These are phyloP conservation scores for Wilcoxina mikolae DNA, from an alignment of 495 filamentous ascomycete species.

Conservation along the genomic window DNA sequence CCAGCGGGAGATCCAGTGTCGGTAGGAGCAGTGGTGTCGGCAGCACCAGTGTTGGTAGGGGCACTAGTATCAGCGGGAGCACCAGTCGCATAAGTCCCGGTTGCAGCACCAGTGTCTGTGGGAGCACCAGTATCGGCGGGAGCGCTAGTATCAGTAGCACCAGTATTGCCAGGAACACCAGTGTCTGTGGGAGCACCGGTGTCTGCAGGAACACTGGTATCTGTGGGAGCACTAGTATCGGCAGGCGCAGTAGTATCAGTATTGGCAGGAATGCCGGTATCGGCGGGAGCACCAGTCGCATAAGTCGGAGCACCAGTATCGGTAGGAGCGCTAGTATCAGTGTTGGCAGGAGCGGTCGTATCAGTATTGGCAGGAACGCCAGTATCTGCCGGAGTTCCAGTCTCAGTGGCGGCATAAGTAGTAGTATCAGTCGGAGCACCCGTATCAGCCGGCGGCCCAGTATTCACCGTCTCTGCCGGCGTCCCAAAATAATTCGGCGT, in stretches of 20 bases:
- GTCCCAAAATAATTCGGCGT: neutral
- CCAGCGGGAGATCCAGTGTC: neutral
- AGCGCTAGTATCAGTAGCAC: neutral
- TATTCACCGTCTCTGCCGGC: neutral
- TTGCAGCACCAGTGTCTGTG: neutral
- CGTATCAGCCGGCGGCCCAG: neutral
- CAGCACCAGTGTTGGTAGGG: neutral
- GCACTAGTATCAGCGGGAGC: neutral
- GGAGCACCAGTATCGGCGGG: neutral
- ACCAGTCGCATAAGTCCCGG: neutral
- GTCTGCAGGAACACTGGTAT: neutral
- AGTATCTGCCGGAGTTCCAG: neutral
- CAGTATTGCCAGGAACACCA: neutral
- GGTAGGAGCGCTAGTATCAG: neutral
- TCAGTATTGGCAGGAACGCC: neutral
- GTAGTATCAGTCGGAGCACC: neutral
- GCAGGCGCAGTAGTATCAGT: neutral
- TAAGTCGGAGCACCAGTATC: neutral
- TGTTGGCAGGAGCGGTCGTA: neutral
- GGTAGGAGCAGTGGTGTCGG: neutral
- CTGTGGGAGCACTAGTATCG: neutral
- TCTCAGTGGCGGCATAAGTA: neutral
- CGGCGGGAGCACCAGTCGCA: neutral
- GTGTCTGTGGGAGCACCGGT: neutral
- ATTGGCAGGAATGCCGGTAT: neutral